These are phyloP conservation scores for Lepiota brunneoincarnata DNA, from an alignment of 768 basidiomycete genomes.

Conservation along the genomic window DNA sequence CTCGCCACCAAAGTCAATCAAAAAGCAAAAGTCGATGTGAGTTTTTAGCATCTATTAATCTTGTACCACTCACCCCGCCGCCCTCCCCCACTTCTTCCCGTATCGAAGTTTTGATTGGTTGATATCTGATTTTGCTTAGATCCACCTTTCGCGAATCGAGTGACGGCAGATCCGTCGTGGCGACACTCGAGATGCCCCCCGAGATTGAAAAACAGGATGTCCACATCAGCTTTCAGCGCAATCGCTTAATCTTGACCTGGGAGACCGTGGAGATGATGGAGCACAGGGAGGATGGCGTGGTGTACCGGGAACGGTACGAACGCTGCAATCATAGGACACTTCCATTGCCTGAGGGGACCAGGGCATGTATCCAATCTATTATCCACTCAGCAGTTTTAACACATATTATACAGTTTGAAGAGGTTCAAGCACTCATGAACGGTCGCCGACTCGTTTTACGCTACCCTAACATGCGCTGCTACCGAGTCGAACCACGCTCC, in stretches of 20 bases:
- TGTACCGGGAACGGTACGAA: constrained; percentile 63
- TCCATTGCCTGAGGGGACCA: constrained; percentile 72
- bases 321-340: constrained; percentile 64
- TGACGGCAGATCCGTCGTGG: constrained; percentile 67
- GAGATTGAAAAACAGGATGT: constrained; percentile 72
- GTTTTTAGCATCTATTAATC: constrained; percentile 19
- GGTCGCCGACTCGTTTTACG: constrained; percentile 57
- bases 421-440: constrained; percentile 67
- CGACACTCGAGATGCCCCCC: constrained; percentile 65
- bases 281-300: constrained; percentile 55
- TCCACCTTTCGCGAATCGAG: constrained; percentile 69
- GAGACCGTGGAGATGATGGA: constrained; percentile 56
- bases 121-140: constrained; percentile 30
- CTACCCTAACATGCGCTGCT: constrained; percentile 61
- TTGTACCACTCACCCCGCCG: constrained; percentile 1
- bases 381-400: constrained; percentile 4
- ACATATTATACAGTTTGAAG: constrained; percentile 56
- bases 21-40: constrained; percentile 66
- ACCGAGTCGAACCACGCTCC: constrained; percentile 40
- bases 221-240: constrained; percentile 70
- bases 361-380: constrained; percentile 36
- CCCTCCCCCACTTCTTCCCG: too few relatives aligned
- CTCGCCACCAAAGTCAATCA: constrained; percentile 41
- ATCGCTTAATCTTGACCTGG: constrained; percentile 67
- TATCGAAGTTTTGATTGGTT: constrained; percentile 11